phyloP scores from a whole-genome alignment of 116 monocot species.

The Zostera marina region DNA sequence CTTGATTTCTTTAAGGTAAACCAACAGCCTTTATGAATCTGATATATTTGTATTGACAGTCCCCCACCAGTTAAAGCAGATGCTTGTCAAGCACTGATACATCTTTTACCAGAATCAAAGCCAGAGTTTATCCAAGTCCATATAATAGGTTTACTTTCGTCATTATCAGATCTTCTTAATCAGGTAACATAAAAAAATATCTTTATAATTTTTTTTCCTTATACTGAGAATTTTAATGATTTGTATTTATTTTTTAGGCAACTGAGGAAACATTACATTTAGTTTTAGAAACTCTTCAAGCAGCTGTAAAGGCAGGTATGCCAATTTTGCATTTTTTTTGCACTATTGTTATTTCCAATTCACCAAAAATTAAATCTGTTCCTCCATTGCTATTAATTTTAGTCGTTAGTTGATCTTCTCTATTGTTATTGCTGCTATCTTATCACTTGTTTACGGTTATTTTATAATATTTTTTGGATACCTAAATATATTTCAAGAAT shows the following conservation, averaged over 20 bases:
- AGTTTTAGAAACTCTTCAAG: slow-evolving; percentile 93
- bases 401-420: too few species aligned
- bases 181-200: too few species aligned
- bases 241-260: slow-evolving; percentile 30
- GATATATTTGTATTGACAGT: slow-evolving; percentile 18
- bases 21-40: slow-evolving; percentile 3
- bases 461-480: too few species aligned
- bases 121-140: slow-evolving; percentile 28
- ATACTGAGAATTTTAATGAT: too few species aligned
- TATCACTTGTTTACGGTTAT: too few species aligned
- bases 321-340: slow-evolving; percentile 10
- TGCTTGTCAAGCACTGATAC: slow-evolving; percentile 69
- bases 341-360: neutral
- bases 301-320: slow-evolving; percentile 59
- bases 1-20: neutral
- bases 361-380: too few species aligned
- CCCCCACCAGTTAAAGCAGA: slow-evolving; percentile 86
- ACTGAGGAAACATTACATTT: slow-evolving; percentile 96
- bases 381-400: too few species aligned
- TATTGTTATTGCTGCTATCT: too few species aligned
- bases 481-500: too few species aligned
- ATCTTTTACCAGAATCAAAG: slow-evolving; percentile 53
- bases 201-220: too few species aligned
- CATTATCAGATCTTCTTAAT: slow-evolving; percentile 70
- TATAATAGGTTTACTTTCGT: slow-evolving; percentile 48